These are phyloP conservation scores for Aspergillus panamensis DNA, from an alignment of 495 filamentous ascomycete genomes.

Conservation along the genomic window DNA sequence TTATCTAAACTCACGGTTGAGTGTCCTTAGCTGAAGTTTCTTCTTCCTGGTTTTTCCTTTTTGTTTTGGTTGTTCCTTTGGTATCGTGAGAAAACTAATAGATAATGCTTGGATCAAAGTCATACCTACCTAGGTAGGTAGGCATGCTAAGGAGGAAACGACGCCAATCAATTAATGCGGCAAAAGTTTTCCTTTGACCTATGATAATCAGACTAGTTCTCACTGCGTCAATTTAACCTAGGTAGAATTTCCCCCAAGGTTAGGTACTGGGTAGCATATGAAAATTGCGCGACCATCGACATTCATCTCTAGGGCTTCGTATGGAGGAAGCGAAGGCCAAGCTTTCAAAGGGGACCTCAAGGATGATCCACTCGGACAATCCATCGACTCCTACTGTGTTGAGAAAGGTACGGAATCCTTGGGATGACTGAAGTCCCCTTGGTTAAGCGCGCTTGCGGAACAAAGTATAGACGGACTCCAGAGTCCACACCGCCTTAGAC, in stretches of 20 bases:
- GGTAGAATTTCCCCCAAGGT: too few relatives aligned
- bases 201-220: neutral
- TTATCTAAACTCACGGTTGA: neutral
- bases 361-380: constrained; percentile 23
- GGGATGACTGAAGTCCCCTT: neutral
- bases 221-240: neutral
- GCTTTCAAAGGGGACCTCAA: constrained; percentile 18
- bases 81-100: too few relatives aligned
- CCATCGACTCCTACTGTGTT: constrained; percentile 9
- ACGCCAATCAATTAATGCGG: neutral
- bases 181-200: neutral
- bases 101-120: neutral
- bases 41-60: neutral
- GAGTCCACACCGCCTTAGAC: constrained; percentile 15
- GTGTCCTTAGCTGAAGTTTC: neutral
- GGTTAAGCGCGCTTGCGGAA: constrained; percentile 10
- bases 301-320: neutral
- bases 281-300: neutral
- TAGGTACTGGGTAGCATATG: neutral
- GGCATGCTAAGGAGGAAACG: neutral
- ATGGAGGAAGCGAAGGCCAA: constrained; percentile 16
- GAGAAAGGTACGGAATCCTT: constrained; percentile 8
- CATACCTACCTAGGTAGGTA: too few relatives aligned
- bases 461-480: constrained; percentile 1
- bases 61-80: neutral